A percentile compares a stretch with the other conserved stretches of the same genome.
Conservation (phyloP, 2,329 filamentous ascomycete genomes). For the Phaeomoniella chlamydospora region DNA sequence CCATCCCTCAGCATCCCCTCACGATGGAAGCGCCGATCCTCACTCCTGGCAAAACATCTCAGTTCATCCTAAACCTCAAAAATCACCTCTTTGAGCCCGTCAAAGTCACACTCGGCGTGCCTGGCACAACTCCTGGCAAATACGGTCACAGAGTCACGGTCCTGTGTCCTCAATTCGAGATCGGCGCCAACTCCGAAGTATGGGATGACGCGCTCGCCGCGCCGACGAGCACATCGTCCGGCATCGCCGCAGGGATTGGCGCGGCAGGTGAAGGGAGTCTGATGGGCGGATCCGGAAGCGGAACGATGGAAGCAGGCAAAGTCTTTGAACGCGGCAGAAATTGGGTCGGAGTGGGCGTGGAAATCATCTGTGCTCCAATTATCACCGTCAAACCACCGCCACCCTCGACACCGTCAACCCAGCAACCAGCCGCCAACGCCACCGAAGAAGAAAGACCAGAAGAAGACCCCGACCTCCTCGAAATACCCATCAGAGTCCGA, state of each 20-base stretch:
- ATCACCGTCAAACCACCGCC: not conserved
- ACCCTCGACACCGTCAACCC: not conserved
- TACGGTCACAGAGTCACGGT: constrained; percentile 75
- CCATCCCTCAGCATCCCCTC: constrained; percentile 10
- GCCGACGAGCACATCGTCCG: constrained; percentile 20
- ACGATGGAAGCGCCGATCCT: constrained; percentile 27
- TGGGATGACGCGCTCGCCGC: constrained; percentile 79
- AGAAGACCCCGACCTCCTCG: constrained; percentile 52
- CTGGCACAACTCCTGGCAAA: constrained; percentile 60
- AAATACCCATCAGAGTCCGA: constrained; percentile 88
- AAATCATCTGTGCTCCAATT: constrained; percentile 50
- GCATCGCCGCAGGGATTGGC: constrained; percentile 20
- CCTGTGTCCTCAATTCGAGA: constrained; percentile 83
- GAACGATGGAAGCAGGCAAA: constrained; percentile 73
- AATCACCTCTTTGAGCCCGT: constrained; percentile 91
- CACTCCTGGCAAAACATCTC: constrained; percentile 38
- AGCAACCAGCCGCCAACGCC: not conserved
- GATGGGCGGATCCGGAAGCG: constrained; percentile 27
- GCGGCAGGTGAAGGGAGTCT: constrained; percentile 22
- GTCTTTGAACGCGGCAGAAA: constrained; percentile 92
- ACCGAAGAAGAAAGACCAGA: constrained; percentile 17
- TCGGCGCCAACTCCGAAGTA: constrained; percentile 86
- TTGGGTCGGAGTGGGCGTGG: constrained; percentile 87
- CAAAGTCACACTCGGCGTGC: constrained; percentile 74
- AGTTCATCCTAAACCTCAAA: constrained; percentile 79